phyloP scores from a whole-genome alignment of 2,329 filamentous ascomycete species.

The Calonectria crousiana region DNA sequence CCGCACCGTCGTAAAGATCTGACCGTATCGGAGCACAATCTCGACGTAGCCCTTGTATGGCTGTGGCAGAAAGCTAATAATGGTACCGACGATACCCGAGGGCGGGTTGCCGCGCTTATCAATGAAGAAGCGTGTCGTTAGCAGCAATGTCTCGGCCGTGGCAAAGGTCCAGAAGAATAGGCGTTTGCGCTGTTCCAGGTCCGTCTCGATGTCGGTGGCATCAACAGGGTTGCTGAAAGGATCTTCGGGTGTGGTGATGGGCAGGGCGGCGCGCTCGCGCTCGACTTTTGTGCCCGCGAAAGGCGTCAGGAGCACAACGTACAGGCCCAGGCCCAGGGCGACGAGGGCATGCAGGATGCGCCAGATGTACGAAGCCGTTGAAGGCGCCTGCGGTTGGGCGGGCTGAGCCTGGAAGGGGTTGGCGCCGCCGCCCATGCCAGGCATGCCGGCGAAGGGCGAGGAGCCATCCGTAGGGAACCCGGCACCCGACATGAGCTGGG shows the following conservation, averaged over 20 bases:
- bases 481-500: conserved; percentile 73
- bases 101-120: conserved; percentile 71
- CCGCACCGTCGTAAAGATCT: conserved; percentile 79
- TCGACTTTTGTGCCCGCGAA: conserved; percentile 76
- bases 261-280: conserved; percentile 60
- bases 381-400: conserved; percentile 43
- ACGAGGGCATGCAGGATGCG: conserved; percentile 80
- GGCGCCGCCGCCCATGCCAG: conserved; percentile 51
- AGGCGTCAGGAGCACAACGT: conserved; percentile 75
- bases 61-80: conserved; percentile 74
- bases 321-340: conserved; percentile 76
- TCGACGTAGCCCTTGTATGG: conserved; percentile 72
- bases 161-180: conserved; percentile 84
- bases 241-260: conserved; percentile 40
- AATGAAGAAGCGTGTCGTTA: conserved; percentile 78
- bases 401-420: conserved; percentile 49
- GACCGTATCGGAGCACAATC: conserved; percentile 73
- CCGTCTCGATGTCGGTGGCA: conserved; percentile 43
- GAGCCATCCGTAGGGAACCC: conserved; percentile 45
- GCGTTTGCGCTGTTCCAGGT: conserved; percentile 48
- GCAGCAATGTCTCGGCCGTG: conserved; percentile 78
- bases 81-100: conserved; percentile 72
- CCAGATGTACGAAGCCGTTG: conserved; percentile 68
- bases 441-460: conserved; percentile 52
- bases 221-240: conserved; percentile 38